Base-by-base conservation (phyloP, 192 early-diverging fungal genomes). In the Dissophora globulifera region DNA sequence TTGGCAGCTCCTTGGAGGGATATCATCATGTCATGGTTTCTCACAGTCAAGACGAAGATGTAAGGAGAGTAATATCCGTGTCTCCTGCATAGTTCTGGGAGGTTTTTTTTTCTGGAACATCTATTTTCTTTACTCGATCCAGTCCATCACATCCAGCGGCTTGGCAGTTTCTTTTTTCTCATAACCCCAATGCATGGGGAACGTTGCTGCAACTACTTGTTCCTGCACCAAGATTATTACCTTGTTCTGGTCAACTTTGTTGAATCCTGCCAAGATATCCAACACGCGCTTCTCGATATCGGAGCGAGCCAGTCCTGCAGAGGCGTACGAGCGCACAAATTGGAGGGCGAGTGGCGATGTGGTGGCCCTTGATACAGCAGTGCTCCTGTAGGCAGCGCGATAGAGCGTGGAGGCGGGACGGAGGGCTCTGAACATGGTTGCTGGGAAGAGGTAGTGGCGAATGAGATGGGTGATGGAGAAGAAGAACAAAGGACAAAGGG, bases 231-330 rank as follows among this genome's bases (percentile, higher is more conserved):
- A 13, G 7, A 13, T 13, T 7, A 35, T 62, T 89, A 99, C 96
- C 93, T 98, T 97, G 69, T 82, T 74, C 32, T 85, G 78, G 70
- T 95, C 92, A 70, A 99, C 92, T 86, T 99, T 99, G 79, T 96
- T 96, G 84, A 99, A 99, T 69, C 93, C 95, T 75, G 89, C 90
- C 57, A 99, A 79, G 29, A 99, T 87, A 50, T 92, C 88, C 66
- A 97, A 82, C 53, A 99, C 91, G 57, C 96, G 87, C 76, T 87
- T 81, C 86, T 98, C 90, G 61, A 99, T 89, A 43, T 87, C 83
- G 47, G 80, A 70, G 49, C 89, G 83, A 52, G 87, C 69, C 19
- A 95, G 88, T 23, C 81, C 87, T 13, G 89, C 87, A 4, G 88
- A 90, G 41, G 91, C 89, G 86, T 93, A 96, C 71, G 85, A 85